Conservation (phyloP, 2,329 filamentous ascomycete species). For the Trichoderma sp. region DNA sequence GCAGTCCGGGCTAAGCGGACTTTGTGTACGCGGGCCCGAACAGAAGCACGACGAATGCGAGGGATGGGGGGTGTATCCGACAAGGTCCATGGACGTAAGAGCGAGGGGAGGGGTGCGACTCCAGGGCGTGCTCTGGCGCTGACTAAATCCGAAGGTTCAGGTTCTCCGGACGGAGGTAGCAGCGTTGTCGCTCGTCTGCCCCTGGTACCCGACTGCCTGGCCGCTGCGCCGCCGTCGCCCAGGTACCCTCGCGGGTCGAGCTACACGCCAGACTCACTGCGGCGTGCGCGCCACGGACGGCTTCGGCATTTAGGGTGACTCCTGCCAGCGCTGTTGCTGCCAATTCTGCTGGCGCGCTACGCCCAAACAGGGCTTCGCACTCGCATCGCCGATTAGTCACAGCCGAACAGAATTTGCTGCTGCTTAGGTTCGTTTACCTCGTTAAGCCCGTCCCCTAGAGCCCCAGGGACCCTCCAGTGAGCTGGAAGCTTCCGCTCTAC, state of each 20-base stretch:
- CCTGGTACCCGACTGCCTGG: constrained; percentile 22
- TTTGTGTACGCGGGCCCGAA: constrained; percentile 26
- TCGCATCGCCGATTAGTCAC: constrained; percentile 19
- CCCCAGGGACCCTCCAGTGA: too few species aligned
- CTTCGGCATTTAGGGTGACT: constrained; percentile 24
- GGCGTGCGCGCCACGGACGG: constrained; percentile 20
- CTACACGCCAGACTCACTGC: neutral
- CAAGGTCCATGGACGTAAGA: neutral
- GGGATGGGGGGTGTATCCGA: constrained; percentile 16
- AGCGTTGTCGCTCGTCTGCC: constrained; percentile 9
- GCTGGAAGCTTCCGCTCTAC: constrained; percentile 20
- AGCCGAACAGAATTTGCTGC: neutral
- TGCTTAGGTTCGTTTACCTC: neutral
- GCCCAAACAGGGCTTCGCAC: constrained; percentile 1
- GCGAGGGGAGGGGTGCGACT: neutral
- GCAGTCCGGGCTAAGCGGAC: constrained; percentile 24
- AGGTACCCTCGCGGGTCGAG: constrained; percentile 22
- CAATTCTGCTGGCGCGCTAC: constrained; percentile 5
- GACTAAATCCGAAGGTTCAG: constrained; percentile 24
- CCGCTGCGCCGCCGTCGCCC: constrained; percentile 9
- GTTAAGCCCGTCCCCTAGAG: neutral
- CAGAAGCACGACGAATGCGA: constrained; percentile 22
- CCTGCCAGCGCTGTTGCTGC: neutral
- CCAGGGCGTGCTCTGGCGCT: constrained; percentile 7
- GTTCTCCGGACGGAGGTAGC: constrained; percentile 13